Percentiles rank a stretch among this genome's conserved stretches.
Evolutionary conservation across 768 basidiomycete species (phyloP).

Genomic region (Neoboletus brunneissimus): DNA sequence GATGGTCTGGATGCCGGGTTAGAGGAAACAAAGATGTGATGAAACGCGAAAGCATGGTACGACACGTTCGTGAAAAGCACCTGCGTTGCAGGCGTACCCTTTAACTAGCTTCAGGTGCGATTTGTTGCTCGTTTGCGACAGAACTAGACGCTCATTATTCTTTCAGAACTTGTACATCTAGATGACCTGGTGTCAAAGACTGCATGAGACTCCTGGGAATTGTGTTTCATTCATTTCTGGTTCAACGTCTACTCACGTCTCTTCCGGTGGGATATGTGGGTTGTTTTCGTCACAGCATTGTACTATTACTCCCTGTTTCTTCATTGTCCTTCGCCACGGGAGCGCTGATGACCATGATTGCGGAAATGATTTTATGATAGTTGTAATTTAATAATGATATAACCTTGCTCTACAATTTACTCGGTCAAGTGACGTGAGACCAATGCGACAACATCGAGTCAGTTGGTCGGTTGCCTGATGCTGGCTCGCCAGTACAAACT

Average conservation of each 20-base stretch:
- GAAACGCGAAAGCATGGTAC: conserved; percentile 17
- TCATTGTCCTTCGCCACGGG: background rate
- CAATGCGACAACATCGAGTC: background rate
- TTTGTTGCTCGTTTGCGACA: background rate
- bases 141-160: background rate
- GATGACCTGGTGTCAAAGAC: background rate
- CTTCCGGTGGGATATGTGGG: background rate
- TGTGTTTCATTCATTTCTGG: background rate
- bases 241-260: background rate
- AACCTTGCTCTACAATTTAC: background rate
- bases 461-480: background rate
- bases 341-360: background rate
- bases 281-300: background rate
- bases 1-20: conserved; percentile 10
- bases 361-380: background rate
- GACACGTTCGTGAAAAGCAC: conserved; percentile 18
- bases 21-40: background rate
- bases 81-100: conserved; percentile 6
- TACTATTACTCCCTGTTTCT: background rate
- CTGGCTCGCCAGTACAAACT: background rate
- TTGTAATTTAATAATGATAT: background rate
- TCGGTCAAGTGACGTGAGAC: background rate
- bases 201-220: background rate
- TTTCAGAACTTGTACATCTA: background rate
- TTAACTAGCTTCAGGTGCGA: background rate